A percentile compares a stretch with the other conserved stretches of the same genome.
Conservation (phyloP, 2,329 filamentous ascomycete genomes). For the Talaromyces sp. region DNA sequence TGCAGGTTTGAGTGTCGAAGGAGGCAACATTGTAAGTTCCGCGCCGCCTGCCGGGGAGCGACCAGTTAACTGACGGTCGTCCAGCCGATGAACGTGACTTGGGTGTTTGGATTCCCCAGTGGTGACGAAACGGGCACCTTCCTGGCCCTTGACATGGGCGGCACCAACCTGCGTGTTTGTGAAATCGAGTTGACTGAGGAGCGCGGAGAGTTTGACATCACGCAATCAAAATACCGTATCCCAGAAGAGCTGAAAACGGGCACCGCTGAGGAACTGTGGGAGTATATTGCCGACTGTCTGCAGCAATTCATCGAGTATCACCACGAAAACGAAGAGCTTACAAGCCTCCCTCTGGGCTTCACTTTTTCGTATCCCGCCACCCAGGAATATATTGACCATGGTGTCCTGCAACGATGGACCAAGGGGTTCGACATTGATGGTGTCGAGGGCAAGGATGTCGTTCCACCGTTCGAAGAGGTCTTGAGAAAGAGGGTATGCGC, state of each 20-base stretch:
- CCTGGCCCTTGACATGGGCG: slow-evolving; percentile 90
- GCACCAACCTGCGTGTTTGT: slow-evolving; percentile 91
- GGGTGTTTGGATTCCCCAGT: slow-evolving; percentile 86
- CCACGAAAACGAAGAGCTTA: slow-evolving; percentile 59
- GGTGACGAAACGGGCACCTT: slow-evolving; percentile 84
- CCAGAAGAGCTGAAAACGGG: slow-evolving; percentile 88
- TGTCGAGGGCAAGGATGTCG: slow-evolving; percentile 85
- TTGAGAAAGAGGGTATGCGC: slow-evolving; percentile 58
- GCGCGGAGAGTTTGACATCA: slow-evolving; percentile 87
- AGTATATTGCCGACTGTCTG: slow-evolving; percentile 88
- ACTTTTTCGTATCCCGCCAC: slow-evolving; percentile 95
- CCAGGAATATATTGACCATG: slow-evolving; percentile 89
- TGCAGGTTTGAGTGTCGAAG: slow-evolving; percentile 73
- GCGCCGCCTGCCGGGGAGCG: neutral
- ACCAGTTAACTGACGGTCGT: neutral
- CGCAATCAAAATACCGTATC: slow-evolving; percentile 93
- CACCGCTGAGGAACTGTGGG: slow-evolving; percentile 80
- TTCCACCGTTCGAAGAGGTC: slow-evolving; percentile 78
- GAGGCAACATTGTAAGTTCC: slow-evolving; percentile 78
- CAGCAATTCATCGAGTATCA: slow-evolving; percentile 86
- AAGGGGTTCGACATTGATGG: slow-evolving; percentile 94
- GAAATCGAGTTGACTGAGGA: slow-evolving; percentile 83
- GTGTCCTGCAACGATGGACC: slow-evolving; percentile 89
- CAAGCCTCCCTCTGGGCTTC: slow-evolving; percentile 73
- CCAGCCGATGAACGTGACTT: slow-evolving; percentile 95